Evolutionary conservation across 2,329 filamentous ascomycete species (phyloP).

Genomic region (Penicillium sp.): DNA sequence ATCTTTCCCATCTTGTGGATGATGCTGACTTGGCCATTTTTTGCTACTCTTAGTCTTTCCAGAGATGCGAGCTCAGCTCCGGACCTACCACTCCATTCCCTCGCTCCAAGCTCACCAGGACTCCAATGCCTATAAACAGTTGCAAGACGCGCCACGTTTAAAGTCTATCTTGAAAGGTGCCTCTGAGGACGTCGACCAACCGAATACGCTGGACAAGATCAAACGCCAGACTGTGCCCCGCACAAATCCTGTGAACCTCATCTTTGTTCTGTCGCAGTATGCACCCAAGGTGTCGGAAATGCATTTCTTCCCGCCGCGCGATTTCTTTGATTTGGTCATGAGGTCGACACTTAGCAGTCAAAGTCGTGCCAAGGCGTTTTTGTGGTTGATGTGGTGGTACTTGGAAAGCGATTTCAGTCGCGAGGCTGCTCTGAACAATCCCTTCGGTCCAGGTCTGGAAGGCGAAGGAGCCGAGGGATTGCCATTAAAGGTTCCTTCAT

Average conservation of each 20-base stretch:
- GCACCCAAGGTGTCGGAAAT: constrained; percentile 87
- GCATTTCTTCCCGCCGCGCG: constrained; percentile 76
- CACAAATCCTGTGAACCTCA: constrained; percentile 94
- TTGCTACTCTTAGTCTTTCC: constrained; percentile 68
- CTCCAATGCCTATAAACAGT: constrained; percentile 91
- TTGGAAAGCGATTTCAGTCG: constrained; percentile 90
- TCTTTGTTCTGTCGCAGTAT: constrained; percentile 87
- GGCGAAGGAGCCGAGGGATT: constrained; percentile 41
- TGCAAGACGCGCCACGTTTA: constrained; percentile 89
- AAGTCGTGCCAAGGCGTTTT: constrained; percentile 78
- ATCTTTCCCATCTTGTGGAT: background rate
- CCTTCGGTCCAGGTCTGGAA: constrained; percentile 61
- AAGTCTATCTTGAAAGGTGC: constrained; percentile 98
- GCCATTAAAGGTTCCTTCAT: constrained; percentile 44
- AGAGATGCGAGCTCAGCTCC: constrained; percentile 95
- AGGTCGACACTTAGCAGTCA: constrained; percentile 72
- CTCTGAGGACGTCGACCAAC: constrained; percentile 83
- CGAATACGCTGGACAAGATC: constrained; percentile 75
- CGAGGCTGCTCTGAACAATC: constrained; percentile 82
- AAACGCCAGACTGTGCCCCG: constrained; percentile 63
- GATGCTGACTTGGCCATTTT: constrained; percentile 1
- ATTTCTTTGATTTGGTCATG: constrained; percentile 98
- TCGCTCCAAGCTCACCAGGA: constrained; percentile 93
- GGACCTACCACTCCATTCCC: constrained; percentile 96
- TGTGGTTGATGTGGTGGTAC: constrained; percentile 99